Base-by-base conservation (phyloP, 2,329 filamentous ascomycete species). In the Biscogniauxia marginata region DNA sequence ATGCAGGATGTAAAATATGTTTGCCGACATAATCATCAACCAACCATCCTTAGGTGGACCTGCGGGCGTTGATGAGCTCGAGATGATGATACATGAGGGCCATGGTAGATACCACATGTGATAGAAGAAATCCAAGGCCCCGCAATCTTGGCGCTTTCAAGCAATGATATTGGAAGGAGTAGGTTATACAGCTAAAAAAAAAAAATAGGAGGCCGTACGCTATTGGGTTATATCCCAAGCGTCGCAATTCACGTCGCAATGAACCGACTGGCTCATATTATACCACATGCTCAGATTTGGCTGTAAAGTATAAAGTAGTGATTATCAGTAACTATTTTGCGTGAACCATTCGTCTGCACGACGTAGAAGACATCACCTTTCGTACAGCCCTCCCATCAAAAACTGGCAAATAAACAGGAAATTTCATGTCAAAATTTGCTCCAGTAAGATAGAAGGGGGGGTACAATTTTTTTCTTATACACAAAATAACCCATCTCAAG, bases 1-100 rank as follows among this genome's bases (percentile, higher is more conserved):
- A 34, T 7, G 13, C 21, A 63, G 61, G 46, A 63, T 63, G 61
- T 63, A 54, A 63, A 52, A 39, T n/a, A n/a, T n/a, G n/a, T n/a
- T n/a, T n/a, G n/a, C n/a, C n/a, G n/a, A n/a, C n/a, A n/a, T n/a
- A n/a, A n/a, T n/a, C n/a, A n/a, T n/a, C n/a, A n/a, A n/a, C n/a
- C n/a, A n/a, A 39, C 9, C 9, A 4, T 39, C 13, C 30, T 39
- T 39, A 39, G 30, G 9, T n/a, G n/a, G 30, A 2, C 7, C 9
- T 11, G 30, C 13, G 11, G 6, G 9, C 30, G 2, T 39, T 39
- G 30, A 16, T 9, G 6, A 39, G n/a, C 30, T 11, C 6, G 30
- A 39, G 25, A 30, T 30, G 25, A 30, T 30, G 13, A 4, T 30
- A 3, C 25, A 11, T 30, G 7, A 30, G 30, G 6, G 30, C n/a